phyloP scores from a whole-genome alignment of 306 rosid genomes.

The Fragaria ananassa region DNA sequence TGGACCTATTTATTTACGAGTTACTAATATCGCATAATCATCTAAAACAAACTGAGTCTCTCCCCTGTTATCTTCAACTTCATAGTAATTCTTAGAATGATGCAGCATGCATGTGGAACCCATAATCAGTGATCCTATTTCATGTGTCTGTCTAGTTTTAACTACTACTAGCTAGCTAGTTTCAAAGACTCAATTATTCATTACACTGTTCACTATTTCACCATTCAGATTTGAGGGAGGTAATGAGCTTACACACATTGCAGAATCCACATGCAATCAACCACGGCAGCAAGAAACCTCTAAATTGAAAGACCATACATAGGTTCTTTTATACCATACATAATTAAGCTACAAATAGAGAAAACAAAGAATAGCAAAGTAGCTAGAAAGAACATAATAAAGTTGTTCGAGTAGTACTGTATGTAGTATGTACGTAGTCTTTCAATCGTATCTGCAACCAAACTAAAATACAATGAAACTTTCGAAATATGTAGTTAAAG shows the following conservation, averaged over 20 bases:
- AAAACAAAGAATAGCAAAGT: neutral
- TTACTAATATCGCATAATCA: neutral
- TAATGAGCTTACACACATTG: slow-evolving; percentile 5
- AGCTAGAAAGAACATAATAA: neutral
- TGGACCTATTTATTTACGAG: neutral
- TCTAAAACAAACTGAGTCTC: neutral
- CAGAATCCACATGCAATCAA: neutral
- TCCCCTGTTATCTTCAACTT: neutral
- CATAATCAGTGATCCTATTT: neutral
- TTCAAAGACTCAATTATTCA: neutral
- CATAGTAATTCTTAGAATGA: neutral
- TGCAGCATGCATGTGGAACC: neutral
- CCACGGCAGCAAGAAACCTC: slow-evolving; percentile 24
- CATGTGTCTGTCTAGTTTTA: neutral
- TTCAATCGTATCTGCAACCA: neutral
- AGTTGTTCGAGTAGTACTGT: neutral
- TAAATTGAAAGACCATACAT: neutral
- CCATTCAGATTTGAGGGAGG: neutral
- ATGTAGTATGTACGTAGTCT: neutral
- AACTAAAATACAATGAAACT: slow-evolving; percentile 6
- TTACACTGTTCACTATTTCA: neutral
- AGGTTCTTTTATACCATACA: neutral
- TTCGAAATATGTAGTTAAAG: neutral
- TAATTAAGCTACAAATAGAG: neutral
- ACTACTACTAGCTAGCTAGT: neutral